Base-by-base conservation (phyloP, 495 filamentous ascomycete species). In the Glutinoglossum americanum region DNA sequence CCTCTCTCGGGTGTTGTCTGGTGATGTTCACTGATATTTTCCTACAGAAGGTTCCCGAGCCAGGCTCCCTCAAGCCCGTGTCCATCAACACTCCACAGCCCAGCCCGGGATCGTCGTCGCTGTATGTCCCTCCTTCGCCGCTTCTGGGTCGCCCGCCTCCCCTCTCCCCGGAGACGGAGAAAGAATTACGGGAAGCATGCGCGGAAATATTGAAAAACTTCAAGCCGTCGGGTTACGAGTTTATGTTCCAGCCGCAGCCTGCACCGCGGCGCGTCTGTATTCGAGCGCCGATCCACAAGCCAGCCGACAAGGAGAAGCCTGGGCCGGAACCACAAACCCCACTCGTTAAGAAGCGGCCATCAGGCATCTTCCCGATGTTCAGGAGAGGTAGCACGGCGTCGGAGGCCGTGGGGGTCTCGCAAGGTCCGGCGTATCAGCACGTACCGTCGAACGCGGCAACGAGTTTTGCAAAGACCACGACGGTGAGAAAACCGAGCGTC, bases 171-270 rank as follows among this genome's bases (percentile, higher is more conserved):
- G 53, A 57, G 11, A 59, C 56, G 30, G 69, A 71, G 44, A 59
- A 59, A 21, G 65, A 71, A 55, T 64, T 71, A 6, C 63, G 67
- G 26, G 44, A 59, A 17, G 64, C 69, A 1, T 71, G 69, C 54
- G 64, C 65, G 19, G 58, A 64, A 8, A 62, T 71, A 17, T 57
- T 70, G 23, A 62, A 68, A 54, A 59, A 68, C 54, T 69, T 63
- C 62, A 69, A 66, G 59, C 68, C 68, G 17, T 64, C 64, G 10
- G 37, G 65, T 45, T 61, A 67, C 56, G 60, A 61, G 8, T 63
- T 64, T 53, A 59, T 61, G 28, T 64, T 66, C n/a, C 48, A 63
- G 45, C 62, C 61, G 41, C 64, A 64, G 23, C 3, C 49, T 13
- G 25, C 7, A 13, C 1, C 11, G 11, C 25, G 5, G 10, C 49